These are phyloP conservation scores for Phytophthora pini DNA, from an alignment of 352 stramenopile genomes.

Conservation along the genomic window DNA sequence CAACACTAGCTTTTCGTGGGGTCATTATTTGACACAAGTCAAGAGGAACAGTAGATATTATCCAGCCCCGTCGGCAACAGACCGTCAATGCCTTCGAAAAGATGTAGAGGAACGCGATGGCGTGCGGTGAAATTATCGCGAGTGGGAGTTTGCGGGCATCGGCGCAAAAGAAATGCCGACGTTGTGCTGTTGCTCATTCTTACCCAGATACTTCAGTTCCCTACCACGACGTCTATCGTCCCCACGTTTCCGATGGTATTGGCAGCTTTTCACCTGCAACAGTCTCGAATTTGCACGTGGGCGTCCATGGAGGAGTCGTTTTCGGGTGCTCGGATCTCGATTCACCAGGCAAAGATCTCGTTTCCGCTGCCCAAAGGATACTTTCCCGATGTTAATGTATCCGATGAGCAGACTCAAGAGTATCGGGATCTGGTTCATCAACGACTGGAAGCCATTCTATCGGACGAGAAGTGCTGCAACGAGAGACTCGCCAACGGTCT, in stretches of 20 bases:
- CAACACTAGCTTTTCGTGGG: no score
- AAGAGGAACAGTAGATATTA: no score
- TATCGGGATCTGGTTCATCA: conserved; percentile 6
- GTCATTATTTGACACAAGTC: no score
- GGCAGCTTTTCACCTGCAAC: background rate
- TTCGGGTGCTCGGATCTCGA: conserved; percentile 8
- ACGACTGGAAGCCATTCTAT: conserved; percentile 6
- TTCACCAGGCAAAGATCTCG: background rate
- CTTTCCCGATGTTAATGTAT: conserved; percentile 13
- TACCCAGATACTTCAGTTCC: background rate
- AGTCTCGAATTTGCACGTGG: conserved; percentile 5
- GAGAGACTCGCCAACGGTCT: conserved; percentile 16
- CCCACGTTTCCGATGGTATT: conserved; percentile 6
- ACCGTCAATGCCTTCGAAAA: background rate
- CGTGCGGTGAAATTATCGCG: conserved; percentile 4
- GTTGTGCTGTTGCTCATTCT: background rate
- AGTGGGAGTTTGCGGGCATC: conserved; percentile 8
- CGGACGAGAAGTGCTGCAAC: conserved; percentile 17
- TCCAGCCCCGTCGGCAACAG: background rate
- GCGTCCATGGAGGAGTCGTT: conserved; percentile 19
- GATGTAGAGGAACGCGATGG: conserved; percentile 9
- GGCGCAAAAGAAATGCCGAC: conserved; percentile 22
- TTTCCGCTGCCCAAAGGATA: conserved; percentile 29
- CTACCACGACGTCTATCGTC: conserved; percentile 7
- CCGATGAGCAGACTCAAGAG: conserved; percentile 9